Evolutionary conservation across 768 basidiomycete genomes (phyloP).

Genomic region (Lactarius tabidus): DNA sequence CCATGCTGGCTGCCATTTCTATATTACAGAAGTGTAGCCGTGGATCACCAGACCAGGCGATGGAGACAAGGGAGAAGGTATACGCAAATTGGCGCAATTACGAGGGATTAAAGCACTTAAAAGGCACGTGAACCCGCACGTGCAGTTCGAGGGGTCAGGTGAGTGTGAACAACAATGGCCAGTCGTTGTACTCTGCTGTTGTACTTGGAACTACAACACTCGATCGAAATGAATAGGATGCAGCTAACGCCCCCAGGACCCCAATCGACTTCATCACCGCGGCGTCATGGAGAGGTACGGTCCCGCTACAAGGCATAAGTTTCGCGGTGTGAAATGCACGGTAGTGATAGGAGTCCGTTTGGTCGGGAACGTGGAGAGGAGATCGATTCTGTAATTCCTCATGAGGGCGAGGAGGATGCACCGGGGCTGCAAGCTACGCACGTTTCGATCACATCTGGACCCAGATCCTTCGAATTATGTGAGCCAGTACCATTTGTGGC

Average conservation of each 20-base stretch:
- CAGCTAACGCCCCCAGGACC: neutral
- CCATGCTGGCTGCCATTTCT: conserved; percentile 24
- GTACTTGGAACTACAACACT: neutral
- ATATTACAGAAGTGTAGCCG: neutral
- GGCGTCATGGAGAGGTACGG: conserved; percentile 57
- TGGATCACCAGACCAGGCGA: neutral
- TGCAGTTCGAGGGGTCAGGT: neutral
- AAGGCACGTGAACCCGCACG: conserved; percentile 14
- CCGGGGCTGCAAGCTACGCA: conserved; percentile 38
- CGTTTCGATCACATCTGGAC: conserved; percentile 68
- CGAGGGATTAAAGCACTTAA: neutral
- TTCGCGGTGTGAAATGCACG: conserved; percentile 91
- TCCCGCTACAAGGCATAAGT: conserved; percentile 88
- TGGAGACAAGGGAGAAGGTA: neutral
- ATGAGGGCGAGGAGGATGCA: conserved; percentile 14
- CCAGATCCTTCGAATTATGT: conserved; percentile 25
- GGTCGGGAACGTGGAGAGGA: conserved; percentile 88
- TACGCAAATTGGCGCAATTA: neutral
- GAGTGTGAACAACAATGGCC: neutral
- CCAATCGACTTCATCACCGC: conserved; percentile 13
- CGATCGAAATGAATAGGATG: conserved; percentile 12
- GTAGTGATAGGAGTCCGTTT: conserved; percentile 93
- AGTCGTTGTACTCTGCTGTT: neutral
- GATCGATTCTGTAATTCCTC: conserved; percentile 60
- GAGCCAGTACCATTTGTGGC: conserved; percentile 31